These are phyloP conservation scores for Aspergillus mulundensis DNA, from an alignment of 495 filamentous ascomycete genomes.

Conservation along the genomic window DNA sequence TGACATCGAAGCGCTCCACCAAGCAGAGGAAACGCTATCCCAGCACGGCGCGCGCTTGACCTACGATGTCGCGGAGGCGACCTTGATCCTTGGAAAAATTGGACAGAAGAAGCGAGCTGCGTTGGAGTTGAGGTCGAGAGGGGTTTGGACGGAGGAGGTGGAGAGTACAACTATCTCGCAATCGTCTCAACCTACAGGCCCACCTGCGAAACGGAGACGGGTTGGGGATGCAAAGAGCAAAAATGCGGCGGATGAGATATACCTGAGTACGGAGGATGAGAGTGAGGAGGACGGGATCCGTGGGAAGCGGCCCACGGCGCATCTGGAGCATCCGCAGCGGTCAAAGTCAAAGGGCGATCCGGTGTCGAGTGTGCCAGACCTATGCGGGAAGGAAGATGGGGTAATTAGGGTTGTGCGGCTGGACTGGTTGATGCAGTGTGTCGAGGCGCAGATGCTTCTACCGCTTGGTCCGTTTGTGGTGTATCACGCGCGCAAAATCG, in stretches of 20 bases:
- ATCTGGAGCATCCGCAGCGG: constrained; percentile 5
- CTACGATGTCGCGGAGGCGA: constrained; percentile 67
- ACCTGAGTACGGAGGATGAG: constrained; percentile 33
- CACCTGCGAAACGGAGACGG: constrained; percentile 26
- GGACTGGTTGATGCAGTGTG: constrained; percentile 67
- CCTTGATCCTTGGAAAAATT: constrained; percentile 69
- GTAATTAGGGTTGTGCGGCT: constrained; percentile 67
- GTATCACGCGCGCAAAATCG: constrained; percentile 51
- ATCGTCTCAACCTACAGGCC: constrained; percentile 1
- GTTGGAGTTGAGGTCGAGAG: constrained; percentile 70
- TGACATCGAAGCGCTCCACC: constrained; percentile 52
- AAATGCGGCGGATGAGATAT: constrained; percentile 18
- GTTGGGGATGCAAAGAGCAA: background rate
- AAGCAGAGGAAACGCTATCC: constrained; percentile 59
- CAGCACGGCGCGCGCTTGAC: constrained; percentile 56
- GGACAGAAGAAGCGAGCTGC: constrained; percentile 62
- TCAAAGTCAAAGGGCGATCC: background rate
- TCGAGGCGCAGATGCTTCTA: constrained; percentile 49
- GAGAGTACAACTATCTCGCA: constrained; percentile 6
- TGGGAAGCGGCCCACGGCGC: constrained; percentile 5
- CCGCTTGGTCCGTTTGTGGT: constrained; percentile 60
- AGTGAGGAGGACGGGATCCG: constrained; percentile 21
- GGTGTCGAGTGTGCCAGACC: background rate
- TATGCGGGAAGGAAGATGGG: constrained; percentile 11
- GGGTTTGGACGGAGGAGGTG: constrained; percentile 55